phyloP scores from a whole-genome alignment of 2,329 filamentous ascomycete species.

The Ophiostoma quercus region DNA sequence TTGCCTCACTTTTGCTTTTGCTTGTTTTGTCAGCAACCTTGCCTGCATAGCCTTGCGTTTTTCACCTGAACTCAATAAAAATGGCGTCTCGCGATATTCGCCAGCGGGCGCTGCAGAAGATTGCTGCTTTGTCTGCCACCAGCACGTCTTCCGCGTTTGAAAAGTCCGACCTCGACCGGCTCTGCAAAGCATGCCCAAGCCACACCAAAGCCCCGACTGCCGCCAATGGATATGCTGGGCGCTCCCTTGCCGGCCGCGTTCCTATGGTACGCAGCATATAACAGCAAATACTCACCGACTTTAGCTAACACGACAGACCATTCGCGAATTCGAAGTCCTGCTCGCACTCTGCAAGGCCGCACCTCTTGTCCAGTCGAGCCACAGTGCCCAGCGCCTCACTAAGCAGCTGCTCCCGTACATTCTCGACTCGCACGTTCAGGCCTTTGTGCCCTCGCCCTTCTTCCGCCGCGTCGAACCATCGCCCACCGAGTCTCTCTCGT shows the following conservation, averaged over 20 bases:
- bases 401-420: slow-evolving; percentile 78
- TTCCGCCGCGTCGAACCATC: slow-evolving; percentile 79
- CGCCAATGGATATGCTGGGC: slow-evolving; percentile 46
- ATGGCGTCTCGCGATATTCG: slow-evolving; percentile 54
- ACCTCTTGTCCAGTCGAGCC: slow-evolving; percentile 61
- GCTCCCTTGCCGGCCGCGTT: slow-evolving; percentile 46
- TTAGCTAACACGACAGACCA: slow-evolving; percentile 40
- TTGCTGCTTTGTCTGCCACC: slow-evolving; percentile 57
- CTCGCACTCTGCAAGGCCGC: slow-evolving; percentile 88
- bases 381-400: slow-evolving; percentile 73
- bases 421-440: slow-evolving; percentile 74
- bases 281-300: neutral
- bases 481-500: slow-evolving; percentile 78
- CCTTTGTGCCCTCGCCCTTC: slow-evolving; percentile 73
- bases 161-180: slow-evolving; percentile 57
- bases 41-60: neutral
- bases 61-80: neutral
- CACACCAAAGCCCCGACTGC: slow-evolving; percentile 42
- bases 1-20: slow-evolving; percentile 9
- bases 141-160: slow-evolving; percentile 52
- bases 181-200: slow-evolving; percentile 54
- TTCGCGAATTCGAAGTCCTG: slow-evolving; percentile 87
- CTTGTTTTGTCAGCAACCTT: neutral
- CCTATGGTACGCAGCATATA: slow-evolving; percentile 44
- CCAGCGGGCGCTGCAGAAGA: slow-evolving; percentile 59